phyloP scores from a whole-genome alignment of 257 asterid genomes.

The Cordia subcordata region DNA sequence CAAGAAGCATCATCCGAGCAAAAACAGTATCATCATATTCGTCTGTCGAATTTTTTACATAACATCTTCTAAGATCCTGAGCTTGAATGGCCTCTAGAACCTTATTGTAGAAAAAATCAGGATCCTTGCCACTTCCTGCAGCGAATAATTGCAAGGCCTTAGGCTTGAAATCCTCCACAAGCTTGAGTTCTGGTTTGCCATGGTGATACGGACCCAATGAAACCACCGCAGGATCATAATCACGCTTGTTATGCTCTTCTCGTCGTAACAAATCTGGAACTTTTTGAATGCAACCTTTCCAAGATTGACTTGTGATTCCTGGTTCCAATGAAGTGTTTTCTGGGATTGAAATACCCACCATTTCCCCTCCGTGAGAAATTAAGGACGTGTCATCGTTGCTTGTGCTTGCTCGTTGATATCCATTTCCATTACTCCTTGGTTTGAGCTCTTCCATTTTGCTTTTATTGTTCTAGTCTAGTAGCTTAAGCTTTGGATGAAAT shows the following conservation, averaged over 20 bases:
- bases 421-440: too few species aligned
- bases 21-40: slow-evolving; percentile 5
- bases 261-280: neutral
- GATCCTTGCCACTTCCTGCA: neutral
- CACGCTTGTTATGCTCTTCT: neutral
- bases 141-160: neutral
- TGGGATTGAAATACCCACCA: too few species aligned
- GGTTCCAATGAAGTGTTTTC: neutral
- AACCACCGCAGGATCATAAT: slow-evolving; percentile 17
- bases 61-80: slow-evolving; percentile 13
- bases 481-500: too few species aligned
- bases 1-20: slow-evolving; percentile 23
- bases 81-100: slow-evolving; percentile 2
- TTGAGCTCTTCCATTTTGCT: too few species aligned
- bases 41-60: neutral
- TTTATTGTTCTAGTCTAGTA: too few species aligned
- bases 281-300: neutral
- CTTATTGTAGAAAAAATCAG: slow-evolving; percentile 4
- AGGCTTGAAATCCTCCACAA: slow-evolving; percentile 12
- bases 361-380: too few species aligned
- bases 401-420: too few species aligned
- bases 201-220: slow-evolving; percentile 30
- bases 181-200: slow-evolving; percentile 8
- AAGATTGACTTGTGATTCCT: neutral
- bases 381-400: too few species aligned